Evolutionary conservation across 208 protist species (phyloP), one percentile per base, ranked within the genome.

Genomic region (Kentomonas sorsogonicus): DNA sequence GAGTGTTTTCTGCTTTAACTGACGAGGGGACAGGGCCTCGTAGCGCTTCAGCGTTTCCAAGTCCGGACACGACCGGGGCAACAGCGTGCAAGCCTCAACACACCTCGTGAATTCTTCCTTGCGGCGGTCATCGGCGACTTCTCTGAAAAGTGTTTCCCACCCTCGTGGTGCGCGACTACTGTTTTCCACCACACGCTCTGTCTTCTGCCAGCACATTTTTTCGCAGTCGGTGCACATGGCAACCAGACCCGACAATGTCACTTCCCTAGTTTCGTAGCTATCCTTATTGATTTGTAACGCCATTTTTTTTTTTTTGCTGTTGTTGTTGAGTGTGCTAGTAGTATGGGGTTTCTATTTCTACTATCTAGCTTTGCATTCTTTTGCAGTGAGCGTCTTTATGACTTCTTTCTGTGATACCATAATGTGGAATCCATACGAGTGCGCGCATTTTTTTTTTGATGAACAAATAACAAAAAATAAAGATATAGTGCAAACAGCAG

Each of bases 171-270:
- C 76, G 11, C 71, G 66, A 60, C 71, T 75, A 36, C 60, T 55
- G 60, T 83, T 83, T 26, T 72, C 67, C 2, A 83, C 50, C 3
- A 78, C 52, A 44, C 76, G 69, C 43, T 68, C 55, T 3, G 76
- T 83, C 22, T 45, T 38, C 7, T 66, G 62, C 33, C 52, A 47
- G 54, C 76, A 83, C 22, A 78, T 18, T 25, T 53, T 66, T 22
- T 45, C 27, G 47, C 76, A 83, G 63, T 78, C 57, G n/a, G n/a
- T n/a, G n/a, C n/a, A n/a, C n/a, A n/a, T n/a, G n/a, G n/a, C n/a
- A n/a, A n/a, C n/a, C n/a, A n/a, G n/a, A n/a, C n/a, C n/a, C n/a
- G n/a, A n/a, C n/a, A n/a, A n/a, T n/a, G n/a, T n/a, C n/a, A 47
- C 7, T 15, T 36, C 11, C 33, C 11, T 11, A 36, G 7, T 36